Base-by-base conservation (phyloP, 768 basidiomycete species). In the Pisolithus tinctorius region DNA sequence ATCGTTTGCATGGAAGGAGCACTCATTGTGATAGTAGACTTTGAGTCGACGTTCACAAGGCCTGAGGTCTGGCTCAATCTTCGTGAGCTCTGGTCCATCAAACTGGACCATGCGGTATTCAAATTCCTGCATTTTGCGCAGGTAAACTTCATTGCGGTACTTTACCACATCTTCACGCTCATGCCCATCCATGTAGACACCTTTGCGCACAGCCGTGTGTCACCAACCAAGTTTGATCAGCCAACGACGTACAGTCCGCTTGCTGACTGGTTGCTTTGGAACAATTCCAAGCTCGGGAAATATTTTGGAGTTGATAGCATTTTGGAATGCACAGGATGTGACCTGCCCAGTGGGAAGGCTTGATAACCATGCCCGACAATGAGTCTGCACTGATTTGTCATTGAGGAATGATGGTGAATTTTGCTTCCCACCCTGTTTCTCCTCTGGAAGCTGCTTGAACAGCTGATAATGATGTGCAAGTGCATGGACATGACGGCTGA, bases 1-100 rank as follows among this genome's bases (percentile, higher is more conserved):
- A 7, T 73, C 65, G 11, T 56, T 50, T 14, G 70, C 66, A 55
- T 47, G 50, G 17, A 51, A 51, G 6, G 34, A 51, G 14, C 34
- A 47, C n/a, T 51, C 45, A 4, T 51, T 36, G 30, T 51, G 50
- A 10, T 2, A 51, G 7, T 51, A 51, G 6, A 26, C 20, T 11
- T 46, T 43, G 25, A 43, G 8, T 9, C 3, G 20, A 11, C 16
- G 13, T 14, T 44, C 26, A 16, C 26, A 26, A 29, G 43, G 23
- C 4, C 4, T 29, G 11, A 44, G n/a, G 5, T 26, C n/a, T 25
- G 43, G 26, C n/a, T 44, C 43, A 2, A 16, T 8, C 4, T n/a
- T 4, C 1, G 6, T 9, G 16, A 44, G 27, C 2, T 44, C 43
- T 5, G 11, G 23, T 4, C 42, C 25, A 11, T 44, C 42, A 26